Base-by-base conservation (phyloP, 805 yeast genomes). In the Sugiyamaella marilandica region DNA sequence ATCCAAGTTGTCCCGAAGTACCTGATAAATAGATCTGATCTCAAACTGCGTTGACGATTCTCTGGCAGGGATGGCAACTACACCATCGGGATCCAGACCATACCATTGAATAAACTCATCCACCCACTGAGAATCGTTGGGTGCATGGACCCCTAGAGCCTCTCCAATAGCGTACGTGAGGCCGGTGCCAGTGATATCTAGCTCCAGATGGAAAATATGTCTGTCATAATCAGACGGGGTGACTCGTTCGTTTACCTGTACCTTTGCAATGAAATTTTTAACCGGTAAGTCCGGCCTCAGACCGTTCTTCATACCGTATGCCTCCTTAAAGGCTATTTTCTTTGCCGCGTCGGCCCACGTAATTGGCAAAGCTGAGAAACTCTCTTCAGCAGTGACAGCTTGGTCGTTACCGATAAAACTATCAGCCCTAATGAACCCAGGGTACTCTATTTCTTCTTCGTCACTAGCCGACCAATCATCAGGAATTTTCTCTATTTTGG, bases 131-230 rank as follows among this genome's bases (percentile, higher is more conserved):
- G 76, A 67, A 61, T 82, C 78, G 74, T 92, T 92, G 65, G 92
- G 83, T 47, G 96, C 97, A 64, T 92, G 97, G 55, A 92, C 81
- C 65, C 98, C 98, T 55, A 92, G 80, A 18, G 98, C 97, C 76
- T 92, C 98, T 68, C 98, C 98, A 65, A 92, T 89, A 58, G 84
- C 94, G 68, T 92, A 92, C 47, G 82, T 87, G 66, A 92, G 76
- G 24, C 95, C 97, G 35, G 97, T 90, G 50, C 95, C 95, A 45
- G 90, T 71, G 65, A 84, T 80, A 67, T 92, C 98, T 61, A 92
- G 89, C 73, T 92, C 98, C 61, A 92, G 85, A 67, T 92, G 96
- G 88, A 92, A 92, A 63, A 92, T 91, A 72, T 92, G 87, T 74
- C 98, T 87, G 57, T 87, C 88, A 71, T 92, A 92, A 63, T 87